Percentiles rank a stretch among this genome's conserved stretches.
Conservation (phyloP, 2,329 filamentous ascomycete species). For the Fusarium cicatricum region DNA sequence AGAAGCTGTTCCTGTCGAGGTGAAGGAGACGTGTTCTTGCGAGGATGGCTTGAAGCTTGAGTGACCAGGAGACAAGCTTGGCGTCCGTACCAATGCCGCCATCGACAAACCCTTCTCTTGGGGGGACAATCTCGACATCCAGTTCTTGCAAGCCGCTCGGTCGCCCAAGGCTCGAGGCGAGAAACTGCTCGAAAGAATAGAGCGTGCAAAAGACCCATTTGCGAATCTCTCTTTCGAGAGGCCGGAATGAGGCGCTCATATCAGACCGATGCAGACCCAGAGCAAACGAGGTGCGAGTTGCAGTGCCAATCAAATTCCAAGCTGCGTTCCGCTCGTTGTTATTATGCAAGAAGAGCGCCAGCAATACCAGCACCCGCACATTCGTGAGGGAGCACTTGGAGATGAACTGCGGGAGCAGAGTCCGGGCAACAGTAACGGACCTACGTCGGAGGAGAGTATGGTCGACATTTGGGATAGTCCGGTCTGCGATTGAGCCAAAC, state of each 20-base stretch:
- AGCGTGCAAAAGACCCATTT: constrained; percentile 50
- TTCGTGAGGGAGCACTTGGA: constrained; percentile 30
- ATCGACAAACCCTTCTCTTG: constrained; percentile 41
- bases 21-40: constrained; percentile 39
- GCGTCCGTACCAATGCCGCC: constrained; percentile 42
- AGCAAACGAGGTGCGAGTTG: constrained; percentile 45
- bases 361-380: constrained; percentile 19
- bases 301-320: constrained; percentile 47
- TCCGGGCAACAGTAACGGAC: constrained; percentile 18
- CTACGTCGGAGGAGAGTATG: constrained; percentile 38
- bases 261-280: constrained; percentile 45
- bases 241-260: constrained; percentile 43
- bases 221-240: constrained; percentile 46
- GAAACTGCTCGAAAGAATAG: constrained; percentile 49
- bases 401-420: constrained; percentile 24
- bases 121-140: constrained; percentile 47
- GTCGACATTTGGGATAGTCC: constrained; percentile 37
- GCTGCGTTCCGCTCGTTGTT: constrained; percentile 51
- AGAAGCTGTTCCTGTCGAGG: neutral
- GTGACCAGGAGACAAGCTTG: constrained; percentile 42
- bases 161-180: constrained; percentile 48
- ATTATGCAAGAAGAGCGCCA: constrained; percentile 48
- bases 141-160: constrained; percentile 47
- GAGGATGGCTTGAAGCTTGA: constrained; percentile 44
- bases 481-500: constrained; percentile 45